phyloP scores from a whole-genome alignment of 1,284 basidiomycete genomes.

The Tilletia caries region DNA sequence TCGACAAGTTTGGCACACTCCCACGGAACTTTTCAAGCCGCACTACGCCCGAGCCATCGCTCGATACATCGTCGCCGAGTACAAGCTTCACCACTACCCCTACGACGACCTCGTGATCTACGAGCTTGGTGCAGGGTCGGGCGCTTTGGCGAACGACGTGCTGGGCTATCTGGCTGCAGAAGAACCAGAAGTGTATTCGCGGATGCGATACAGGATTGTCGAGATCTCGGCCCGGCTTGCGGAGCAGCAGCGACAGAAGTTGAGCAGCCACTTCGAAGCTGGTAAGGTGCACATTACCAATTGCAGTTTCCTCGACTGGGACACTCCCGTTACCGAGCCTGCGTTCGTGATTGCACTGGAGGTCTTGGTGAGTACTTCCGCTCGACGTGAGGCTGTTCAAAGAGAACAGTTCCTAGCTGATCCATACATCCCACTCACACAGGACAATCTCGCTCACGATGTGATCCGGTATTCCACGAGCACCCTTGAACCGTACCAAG shows the following conservation, averaged over 20 bases:
- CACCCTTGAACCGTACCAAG: conserved; percentile 74
- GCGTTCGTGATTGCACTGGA: conserved; percentile 93
- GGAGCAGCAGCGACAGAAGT: conserved; percentile 62
- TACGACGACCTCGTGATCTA: conserved; percentile 93
- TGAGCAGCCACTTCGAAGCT: conserved; percentile 25
- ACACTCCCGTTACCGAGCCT: conserved; percentile 69
- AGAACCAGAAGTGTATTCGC: conserved; percentile 85
- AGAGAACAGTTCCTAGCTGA: background rate
- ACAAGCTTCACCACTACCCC: conserved; percentile 88
- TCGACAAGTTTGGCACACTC: conserved; percentile 96
- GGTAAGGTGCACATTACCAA: conserved; percentile 71
- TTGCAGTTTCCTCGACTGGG: conserved; percentile 84
- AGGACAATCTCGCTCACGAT: conserved; percentile 98
- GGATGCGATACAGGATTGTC: conserved; percentile 84
- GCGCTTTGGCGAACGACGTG: conserved; percentile 83
- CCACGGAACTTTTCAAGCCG: conserved; percentile 94
- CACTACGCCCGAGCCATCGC: conserved; percentile 90
- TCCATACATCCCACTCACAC: conserved; percentile 11
- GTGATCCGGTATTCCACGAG: conserved; percentile 81
- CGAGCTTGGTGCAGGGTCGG: conserved; percentile 96
- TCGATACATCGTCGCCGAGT: conserved; percentile 80
- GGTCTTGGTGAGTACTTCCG: conserved; percentile 70
- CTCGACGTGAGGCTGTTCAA: background rate
- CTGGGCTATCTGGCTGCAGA: conserved; percentile 73
- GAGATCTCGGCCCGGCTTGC: conserved; percentile 84